Evolutionary conservation across 2,329 filamentous ascomycete species (phyloP).

Genomic region (Phaeophleospora eucalypticola): DNA sequence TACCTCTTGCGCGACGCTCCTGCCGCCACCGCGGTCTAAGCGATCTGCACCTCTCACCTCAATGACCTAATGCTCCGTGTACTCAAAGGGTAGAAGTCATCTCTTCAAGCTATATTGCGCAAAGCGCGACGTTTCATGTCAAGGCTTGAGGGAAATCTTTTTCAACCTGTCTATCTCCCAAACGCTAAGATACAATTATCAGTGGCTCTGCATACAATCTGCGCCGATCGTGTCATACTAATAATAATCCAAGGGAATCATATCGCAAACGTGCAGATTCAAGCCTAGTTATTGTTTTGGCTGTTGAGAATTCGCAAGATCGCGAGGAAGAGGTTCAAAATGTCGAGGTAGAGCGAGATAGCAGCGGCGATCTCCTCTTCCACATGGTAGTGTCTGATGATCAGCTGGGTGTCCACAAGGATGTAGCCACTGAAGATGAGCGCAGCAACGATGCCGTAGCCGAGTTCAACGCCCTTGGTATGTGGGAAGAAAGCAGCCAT

Average conservation of each 20-base stretch:
- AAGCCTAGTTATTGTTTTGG: conserved; percentile 78
- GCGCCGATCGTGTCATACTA: background rate
- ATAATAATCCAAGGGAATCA: background rate
- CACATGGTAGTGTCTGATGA: conserved; percentile 93
- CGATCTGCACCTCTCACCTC: no score
- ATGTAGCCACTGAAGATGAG: conserved; percentile 94
- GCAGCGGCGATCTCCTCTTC: conserved; percentile 49
- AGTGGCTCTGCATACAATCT: background rate
- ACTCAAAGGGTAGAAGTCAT: no score
- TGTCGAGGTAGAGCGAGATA: conserved; percentile 78
- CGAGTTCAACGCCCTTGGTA: conserved; percentile 74
- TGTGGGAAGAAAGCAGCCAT: conserved; percentile 86
- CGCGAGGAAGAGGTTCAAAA: conserved; percentile 79
- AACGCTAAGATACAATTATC: background rate
- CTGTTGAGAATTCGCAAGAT: conserved; percentile 96
- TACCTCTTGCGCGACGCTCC: no score
- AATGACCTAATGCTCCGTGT: no score
- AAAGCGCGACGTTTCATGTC: no score
- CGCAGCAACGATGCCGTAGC: conserved; percentile 77
- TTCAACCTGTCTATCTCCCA: background rate
- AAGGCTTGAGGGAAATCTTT: no score
- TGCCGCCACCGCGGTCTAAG: no score
- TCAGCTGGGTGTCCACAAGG: conserved; percentile 89
- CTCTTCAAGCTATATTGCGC: no score
- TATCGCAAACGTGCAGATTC: no score